A percentile compares a stretch with the other conserved stretches of the same genome.
Evolutionary conservation across 768 basidiomycete species (phyloP).

Genomic region (Trametes coccinea): DNA sequence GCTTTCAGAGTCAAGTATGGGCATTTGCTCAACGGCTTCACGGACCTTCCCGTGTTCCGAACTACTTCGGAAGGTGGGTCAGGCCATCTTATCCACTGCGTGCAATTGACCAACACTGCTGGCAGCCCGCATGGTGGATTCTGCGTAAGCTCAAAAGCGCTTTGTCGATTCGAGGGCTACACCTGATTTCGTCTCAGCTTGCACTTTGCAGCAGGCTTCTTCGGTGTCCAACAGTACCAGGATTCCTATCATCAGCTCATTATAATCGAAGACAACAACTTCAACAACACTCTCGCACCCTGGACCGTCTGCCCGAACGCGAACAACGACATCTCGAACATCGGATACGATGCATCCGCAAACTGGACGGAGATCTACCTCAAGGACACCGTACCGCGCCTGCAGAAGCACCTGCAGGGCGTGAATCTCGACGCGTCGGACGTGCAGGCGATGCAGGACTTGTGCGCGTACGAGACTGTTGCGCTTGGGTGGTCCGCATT

Average conservation of each 20-base stretch:
- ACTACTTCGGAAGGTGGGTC: conserved; percentile 43
- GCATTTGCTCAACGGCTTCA: conserved; percentile 42
- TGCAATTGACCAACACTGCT: too few relatives aligned
- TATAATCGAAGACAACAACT: conserved; percentile 44
- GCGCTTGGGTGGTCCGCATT: conserved; percentile 51
- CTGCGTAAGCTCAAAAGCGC: conserved; percentile 28
- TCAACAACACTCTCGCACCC: conserved; percentile 51
- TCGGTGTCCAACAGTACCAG: conserved; percentile 43
- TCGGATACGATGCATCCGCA: conserved; percentile 25
- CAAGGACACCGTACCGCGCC: conserved; percentile 35
- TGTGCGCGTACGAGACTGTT: conserved; percentile 50
- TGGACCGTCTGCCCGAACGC: conserved; percentile 38
- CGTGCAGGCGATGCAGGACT: conserved; percentile 38
- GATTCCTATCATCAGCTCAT: conserved; percentile 48
- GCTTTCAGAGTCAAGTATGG: conserved; percentile 49
- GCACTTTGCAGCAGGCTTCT: conserved; percentile 55
- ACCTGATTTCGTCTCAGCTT: conserved; percentile 28
- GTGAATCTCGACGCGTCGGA: conserved; percentile 33
- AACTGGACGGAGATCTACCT: conserved; percentile 46
- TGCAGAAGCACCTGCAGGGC: conserved; percentile 36
- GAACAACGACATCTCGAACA: conserved; percentile 28
- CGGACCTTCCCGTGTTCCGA: conserved; percentile 49
- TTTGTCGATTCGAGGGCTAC: too few relatives aligned
- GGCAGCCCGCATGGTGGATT: conserved; percentile 34
- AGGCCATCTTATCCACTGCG: too few relatives aligned